phyloP scores from a whole-genome alignment of 345 rosid species.

The Salix exigua region DNA sequence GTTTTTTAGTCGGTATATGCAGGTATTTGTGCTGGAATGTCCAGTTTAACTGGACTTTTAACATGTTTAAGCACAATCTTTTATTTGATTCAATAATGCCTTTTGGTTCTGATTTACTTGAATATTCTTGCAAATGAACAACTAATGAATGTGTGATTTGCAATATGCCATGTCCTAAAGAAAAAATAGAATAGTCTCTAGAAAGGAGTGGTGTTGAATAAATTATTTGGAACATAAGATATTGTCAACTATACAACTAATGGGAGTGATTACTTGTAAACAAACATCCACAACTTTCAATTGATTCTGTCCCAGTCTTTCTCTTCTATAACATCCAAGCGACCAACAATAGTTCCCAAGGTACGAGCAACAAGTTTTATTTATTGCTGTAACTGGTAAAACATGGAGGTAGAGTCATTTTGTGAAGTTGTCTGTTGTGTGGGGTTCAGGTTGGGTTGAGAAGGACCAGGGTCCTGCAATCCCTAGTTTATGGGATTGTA shows the following conservation, averaged over 20 bases:
- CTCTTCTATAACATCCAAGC: not conserved
- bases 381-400: not conserved
- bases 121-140: not conserved
- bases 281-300: not conserved
- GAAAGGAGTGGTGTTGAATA: not conserved
- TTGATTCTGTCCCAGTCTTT: too few species aligned
- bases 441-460: not conserved
- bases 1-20: not conserved
- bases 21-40: not conserved
- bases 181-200: not conserved
- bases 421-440: not conserved
- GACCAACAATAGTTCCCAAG: not conserved
- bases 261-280: too few species aligned
- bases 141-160: too few species aligned
- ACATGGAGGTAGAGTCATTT: not conserved
- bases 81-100: not conserved
- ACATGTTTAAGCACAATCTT: slow-evolving; percentile 7
- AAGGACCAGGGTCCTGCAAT: not conserved
- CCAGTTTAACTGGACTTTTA: not conserved
- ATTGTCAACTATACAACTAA: too few species aligned
- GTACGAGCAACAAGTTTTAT: not conserved
- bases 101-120: not conserved
- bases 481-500: not conserved
- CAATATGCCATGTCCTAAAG: too few species aligned
- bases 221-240: not conserved